Evolutionary conservation across 345 rosid genomes (phyloP), one percentile per base, ranked within the genome.

Genomic region (Physaria fendleri): DNA sequence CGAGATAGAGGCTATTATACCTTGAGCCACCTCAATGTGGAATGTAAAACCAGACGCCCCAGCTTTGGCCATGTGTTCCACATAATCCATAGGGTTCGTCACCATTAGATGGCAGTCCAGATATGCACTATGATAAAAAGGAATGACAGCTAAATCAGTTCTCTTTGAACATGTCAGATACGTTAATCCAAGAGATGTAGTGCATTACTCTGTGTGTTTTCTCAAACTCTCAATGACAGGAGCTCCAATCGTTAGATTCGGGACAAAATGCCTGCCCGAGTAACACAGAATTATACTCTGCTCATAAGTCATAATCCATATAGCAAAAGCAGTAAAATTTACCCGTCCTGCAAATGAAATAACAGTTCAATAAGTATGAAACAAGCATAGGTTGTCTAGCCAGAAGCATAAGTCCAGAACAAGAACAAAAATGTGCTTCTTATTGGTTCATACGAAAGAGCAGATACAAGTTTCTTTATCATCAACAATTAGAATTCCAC

Each of bases 21-120:
- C 95, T 83, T 65, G 82, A 60, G 98, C 78, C 38, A 61, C 84
- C 73, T 90, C 96, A 33, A 90, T 74, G 37, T 90, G 97, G 81
- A 90, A 90, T 12, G 97, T 90, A 73, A 90, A 87, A 52, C 96
- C 87, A 16, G 97, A 87, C 15, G 94, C 97, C 40, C 96, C 96
- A 38, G 96, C 90, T 54, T 85, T 78, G 32, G 78, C 81, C 49
- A 90, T 59, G 21, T 79, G 80, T 63, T 91, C 83, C 18, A 91
- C 77, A 61, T 91, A 91, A 79, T 90, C 97, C 58, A 85, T 70
- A 3, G 97, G 97, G 70, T 90, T 87, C 27, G 86, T 80, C 40
- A 91, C 98, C 96, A 91, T 85, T 43, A 91, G 82, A 71, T 85
- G 98, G 71, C 98, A 92, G 75, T 92, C 98, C 64, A 92, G 75